Conservation (phyloP, 2,329 filamentous ascomycete species). For the Cladophialophora yegresii region DNA sequence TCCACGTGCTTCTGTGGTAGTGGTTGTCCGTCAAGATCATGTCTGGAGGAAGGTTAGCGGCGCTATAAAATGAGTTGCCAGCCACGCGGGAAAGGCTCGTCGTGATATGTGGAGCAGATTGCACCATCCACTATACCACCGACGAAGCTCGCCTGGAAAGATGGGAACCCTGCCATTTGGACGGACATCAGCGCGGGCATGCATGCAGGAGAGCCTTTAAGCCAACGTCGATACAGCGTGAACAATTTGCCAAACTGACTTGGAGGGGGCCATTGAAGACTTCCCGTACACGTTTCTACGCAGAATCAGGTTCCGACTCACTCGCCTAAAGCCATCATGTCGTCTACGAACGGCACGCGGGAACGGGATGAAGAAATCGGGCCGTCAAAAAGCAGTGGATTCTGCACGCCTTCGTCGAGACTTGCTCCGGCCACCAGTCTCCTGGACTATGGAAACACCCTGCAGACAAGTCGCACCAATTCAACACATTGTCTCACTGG, state of each 20-base stretch:
- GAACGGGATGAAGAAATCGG: background rate
- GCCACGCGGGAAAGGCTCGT: background rate
- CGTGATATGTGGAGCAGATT: constrained; percentile 17
- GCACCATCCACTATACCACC: constrained; percentile 10
- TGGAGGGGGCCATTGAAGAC: background rate
- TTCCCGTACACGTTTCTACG: background rate
- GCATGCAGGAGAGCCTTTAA: background rate
- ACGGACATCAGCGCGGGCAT: constrained; percentile 14
- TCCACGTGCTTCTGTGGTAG: background rate
- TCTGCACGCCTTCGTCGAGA: constrained; percentile 56
- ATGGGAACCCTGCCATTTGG: background rate
- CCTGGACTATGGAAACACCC: constrained; percentile 66
- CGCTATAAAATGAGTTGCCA: background rate
- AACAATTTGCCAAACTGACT: background rate
- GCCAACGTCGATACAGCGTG: background rate
- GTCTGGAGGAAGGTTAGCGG: background rate
- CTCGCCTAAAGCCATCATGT: background rate
- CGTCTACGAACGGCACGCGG: constrained; percentile 10
- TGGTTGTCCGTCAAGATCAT: background rate
- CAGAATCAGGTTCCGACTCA: background rate
- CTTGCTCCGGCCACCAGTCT: constrained; percentile 57
- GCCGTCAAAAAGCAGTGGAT: constrained; percentile 47
- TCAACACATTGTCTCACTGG: constrained; percentile 64
- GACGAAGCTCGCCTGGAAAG: background rate
- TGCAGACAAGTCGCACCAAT: constrained; percentile 62